Conservation (phyloP, 805 yeast genomes). For the Ogataea degrootiae region DNA sequence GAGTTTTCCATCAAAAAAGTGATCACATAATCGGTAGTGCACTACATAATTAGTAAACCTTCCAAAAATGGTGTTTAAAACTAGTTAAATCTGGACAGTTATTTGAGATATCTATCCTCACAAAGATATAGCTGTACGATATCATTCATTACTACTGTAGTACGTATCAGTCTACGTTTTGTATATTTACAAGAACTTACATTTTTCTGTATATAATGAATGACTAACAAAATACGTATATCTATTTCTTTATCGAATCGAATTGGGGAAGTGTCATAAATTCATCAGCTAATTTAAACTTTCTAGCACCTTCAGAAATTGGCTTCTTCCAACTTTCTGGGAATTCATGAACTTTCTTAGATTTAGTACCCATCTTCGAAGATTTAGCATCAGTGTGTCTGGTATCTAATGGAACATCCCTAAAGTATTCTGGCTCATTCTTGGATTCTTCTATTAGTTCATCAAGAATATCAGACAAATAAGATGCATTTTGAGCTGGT, state of each 20-base stretch:
- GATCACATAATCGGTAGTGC: too few relatives aligned
- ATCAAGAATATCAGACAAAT: slow-evolving; percentile 58
- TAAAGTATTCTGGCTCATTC: slow-evolving; percentile 54
- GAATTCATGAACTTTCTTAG: slow-evolving; percentile 41
- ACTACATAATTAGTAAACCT: too few relatives aligned
- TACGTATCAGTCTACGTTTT: neutral
- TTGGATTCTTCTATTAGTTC: slow-evolving; percentile 61
- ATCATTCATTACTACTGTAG: too few relatives aligned
- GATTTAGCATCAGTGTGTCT: slow-evolving; percentile 56
- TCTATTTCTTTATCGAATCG: neutral
- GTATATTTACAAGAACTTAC: neutral
- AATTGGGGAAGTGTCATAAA: slow-evolving; percentile 12
- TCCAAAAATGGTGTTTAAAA: too few relatives aligned
- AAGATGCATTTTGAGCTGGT: slow-evolving; percentile 82
- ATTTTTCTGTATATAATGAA: too few relatives aligned
- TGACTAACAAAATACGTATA: neutral
- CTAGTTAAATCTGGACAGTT: too few relatives aligned
- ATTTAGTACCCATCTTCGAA: slow-evolving; percentile 35
- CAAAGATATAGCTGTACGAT: too few relatives aligned
- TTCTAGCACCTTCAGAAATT: slow-evolving; percentile 59
- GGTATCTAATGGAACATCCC: slow-evolving; percentile 76
- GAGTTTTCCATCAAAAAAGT: too few relatives aligned
- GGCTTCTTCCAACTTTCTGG: slow-evolving; percentile 81
- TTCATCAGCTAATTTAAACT: slow-evolving; percentile 23
- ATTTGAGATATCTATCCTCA: too few relatives aligned